phyloP scores from a whole-genome alignment of 306 rosid genomes.

The Abrus precatorius region DNA sequence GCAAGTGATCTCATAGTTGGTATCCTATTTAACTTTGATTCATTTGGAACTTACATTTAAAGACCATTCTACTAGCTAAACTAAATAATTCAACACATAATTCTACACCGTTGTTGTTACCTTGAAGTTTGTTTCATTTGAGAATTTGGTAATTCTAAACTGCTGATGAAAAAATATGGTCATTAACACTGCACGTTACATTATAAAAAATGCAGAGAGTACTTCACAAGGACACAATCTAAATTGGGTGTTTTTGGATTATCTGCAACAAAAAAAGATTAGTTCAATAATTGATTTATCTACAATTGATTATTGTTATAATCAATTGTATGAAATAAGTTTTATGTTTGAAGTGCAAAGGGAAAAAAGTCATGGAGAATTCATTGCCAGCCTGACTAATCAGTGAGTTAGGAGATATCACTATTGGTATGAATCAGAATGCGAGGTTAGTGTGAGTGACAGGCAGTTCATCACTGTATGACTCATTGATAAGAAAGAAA shows the following conservation, averaged over 20 bases:
- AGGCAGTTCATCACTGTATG: too few relatives aligned
- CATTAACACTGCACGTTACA: not conserved
- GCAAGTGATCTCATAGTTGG: not conserved
- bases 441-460: too few relatives aligned
- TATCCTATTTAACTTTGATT: constrained; percentile 9
- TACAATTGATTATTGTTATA: too few relatives aligned
- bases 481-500: too few relatives aligned
- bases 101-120: constrained; percentile 23
- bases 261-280: too few relatives aligned
- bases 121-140: constrained; percentile 3
- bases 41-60: constrained; percentile 13
- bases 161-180: not conserved
- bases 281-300: too few relatives aligned
- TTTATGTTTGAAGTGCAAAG: too few relatives aligned
- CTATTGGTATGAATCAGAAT: too few relatives aligned
- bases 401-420: too few relatives aligned
- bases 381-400: too few relatives aligned
- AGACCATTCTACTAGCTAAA: not conserved
- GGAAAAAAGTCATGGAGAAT: too few relatives aligned
- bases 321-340: too few relatives aligned
- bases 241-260: not conserved
- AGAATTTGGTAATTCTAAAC: not conserved
- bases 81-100: constrained; percentile 15
- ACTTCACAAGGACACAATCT: not conserved
- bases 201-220: not conserved